Conservation (phyloP, 805 yeast genomes). For the Groenewaldozyma tartarivorans region DNA sequence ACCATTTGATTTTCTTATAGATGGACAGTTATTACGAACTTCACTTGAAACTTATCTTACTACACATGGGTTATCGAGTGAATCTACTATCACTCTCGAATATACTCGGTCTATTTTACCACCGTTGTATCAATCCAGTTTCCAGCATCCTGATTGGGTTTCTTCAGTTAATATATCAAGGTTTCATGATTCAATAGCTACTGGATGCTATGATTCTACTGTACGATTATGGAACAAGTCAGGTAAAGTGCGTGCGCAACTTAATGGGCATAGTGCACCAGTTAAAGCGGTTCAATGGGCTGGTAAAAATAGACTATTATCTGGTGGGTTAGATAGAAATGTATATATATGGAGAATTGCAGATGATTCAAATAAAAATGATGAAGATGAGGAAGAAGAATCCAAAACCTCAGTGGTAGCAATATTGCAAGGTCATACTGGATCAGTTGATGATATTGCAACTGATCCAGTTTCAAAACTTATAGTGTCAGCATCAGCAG, state of each 20-base stretch:
- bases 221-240: conserved; percentile 80
- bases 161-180: conserved; percentile 56
- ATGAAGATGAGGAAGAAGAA: conserved; percentile 31
- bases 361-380: conserved; percentile 28
- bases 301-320: conserved; percentile 61
- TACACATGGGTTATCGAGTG: conserved; percentile 70
- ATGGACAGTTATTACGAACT: conserved; percentile 70
- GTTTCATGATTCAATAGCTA: conserved; percentile 41
- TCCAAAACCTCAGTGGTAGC: conserved; percentile 54
- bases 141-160: conserved; percentile 92
- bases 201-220: conserved; percentile 92
- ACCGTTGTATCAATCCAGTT: conserved; percentile 84
- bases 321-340: conserved; percentile 84
- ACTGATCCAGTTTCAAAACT: conserved; percentile 45
- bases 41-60: conserved; percentile 73
- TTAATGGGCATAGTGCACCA: conserved; percentile 82
- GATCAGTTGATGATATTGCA: conserved; percentile 71
- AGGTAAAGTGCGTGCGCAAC: conserved; percentile 72
- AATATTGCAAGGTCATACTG: conserved; percentile 81
- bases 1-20: conserved; percentile 88
- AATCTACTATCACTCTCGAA: conserved; percentile 69
- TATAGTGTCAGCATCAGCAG: conserved; percentile 79
- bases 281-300: conserved; percentile 77
- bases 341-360: conserved; percentile 79
- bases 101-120: conserved; percentile 90